Base-by-base conservation (phyloP, 768 basidiomycete species). In the Leucosporidium creatinivorum region DNA sequence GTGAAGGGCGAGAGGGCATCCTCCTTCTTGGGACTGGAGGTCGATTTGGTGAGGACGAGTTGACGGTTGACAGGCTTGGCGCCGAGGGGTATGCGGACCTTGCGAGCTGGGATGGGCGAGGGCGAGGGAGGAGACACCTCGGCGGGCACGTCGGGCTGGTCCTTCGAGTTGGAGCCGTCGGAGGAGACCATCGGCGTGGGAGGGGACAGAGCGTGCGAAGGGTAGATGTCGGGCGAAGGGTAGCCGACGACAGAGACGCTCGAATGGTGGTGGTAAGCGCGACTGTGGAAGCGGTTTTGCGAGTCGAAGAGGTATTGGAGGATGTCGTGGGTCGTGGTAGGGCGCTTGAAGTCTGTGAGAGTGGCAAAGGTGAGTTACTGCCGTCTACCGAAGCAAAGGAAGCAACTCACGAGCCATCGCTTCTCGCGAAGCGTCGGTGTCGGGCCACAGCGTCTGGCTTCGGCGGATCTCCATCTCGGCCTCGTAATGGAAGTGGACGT, bases 261-360 rank as follows among this genome's bases (percentile, higher is more conserved):
- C 2, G 63, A 62, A 57, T 44, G 50, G 63, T 2, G 55, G 26
- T 0, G 63, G 60, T 13, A 44, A 13, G 39, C 39, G 39, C 39
- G 55, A 59, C 4, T 63, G 66, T 58, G 26, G 59, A 66, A 71
- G 19, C 61, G 66, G 26, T 54, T 56, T 21, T 65, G 69, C 19
- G 69, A 71, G 49, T 44, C 25, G 61, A 68, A 65, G 21, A 71
- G 57, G 36, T 68, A 68, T 26, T 71, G 61, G 63, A 71, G 69
- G 48, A 67, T 65, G 30, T 63, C 55, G 51, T 49, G 57, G 48
- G 62, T 62, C 8, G 61, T 65, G 26, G 54, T 58, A 0, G 69
- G 69, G 7, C 61, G n/a, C 47, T 62, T n/a, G n/a, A 65, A 71
- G 25, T 21, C 69, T 70, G 58, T 19, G 3, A 23, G 33, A 7